Conservation (phyloP, 2,329 filamentous ascomycete genomes). For the Cladosporium sp. region DNA sequence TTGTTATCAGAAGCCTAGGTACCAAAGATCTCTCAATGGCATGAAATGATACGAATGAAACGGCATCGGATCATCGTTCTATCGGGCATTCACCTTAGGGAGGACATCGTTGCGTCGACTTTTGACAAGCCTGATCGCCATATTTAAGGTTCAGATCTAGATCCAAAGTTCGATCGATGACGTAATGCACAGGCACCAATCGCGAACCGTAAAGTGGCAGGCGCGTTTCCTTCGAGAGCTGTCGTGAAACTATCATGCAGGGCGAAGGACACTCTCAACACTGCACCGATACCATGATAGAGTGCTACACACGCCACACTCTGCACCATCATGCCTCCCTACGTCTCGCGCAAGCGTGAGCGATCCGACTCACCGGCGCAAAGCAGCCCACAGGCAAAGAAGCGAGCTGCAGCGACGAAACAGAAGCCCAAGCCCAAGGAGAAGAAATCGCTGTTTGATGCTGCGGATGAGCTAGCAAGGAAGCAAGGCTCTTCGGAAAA, state of each 20-base stretch:
- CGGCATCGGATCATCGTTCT: too few species aligned
- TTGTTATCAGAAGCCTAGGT: too few species aligned
- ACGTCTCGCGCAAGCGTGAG: conserved; percentile 66
- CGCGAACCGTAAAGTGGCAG: not conserved
- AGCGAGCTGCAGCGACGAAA: conserved; percentile 32
- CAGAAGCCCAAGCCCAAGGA: conserved; percentile 22
- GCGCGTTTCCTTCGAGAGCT: not conserved
- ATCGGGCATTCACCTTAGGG: too few species aligned
- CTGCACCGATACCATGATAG: not conserved
- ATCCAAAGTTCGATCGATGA: not conserved
- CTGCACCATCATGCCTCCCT: conserved; percentile 62
- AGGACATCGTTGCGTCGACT: too few species aligned
- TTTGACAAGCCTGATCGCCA: not conserved
- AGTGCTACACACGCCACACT: not conserved
- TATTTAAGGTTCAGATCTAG: not conserved
- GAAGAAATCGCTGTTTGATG: conserved; percentile 47
- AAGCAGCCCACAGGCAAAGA: conserved; percentile 33
- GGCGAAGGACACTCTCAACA: not conserved
- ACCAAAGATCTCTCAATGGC: too few species aligned
- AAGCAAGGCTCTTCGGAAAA: conserved; percentile 28
- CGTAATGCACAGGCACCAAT: not conserved
- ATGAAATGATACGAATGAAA: too few species aligned
- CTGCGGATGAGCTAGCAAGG: conserved; percentile 42
- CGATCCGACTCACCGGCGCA: conserved; percentile 50
- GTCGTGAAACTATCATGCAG: not conserved